Evolutionary conservation across 1,284 basidiomycete species (phyloP), one percentile per base, ranked within the genome.

Genomic region (Anthracocystis walkeri): DNA sequence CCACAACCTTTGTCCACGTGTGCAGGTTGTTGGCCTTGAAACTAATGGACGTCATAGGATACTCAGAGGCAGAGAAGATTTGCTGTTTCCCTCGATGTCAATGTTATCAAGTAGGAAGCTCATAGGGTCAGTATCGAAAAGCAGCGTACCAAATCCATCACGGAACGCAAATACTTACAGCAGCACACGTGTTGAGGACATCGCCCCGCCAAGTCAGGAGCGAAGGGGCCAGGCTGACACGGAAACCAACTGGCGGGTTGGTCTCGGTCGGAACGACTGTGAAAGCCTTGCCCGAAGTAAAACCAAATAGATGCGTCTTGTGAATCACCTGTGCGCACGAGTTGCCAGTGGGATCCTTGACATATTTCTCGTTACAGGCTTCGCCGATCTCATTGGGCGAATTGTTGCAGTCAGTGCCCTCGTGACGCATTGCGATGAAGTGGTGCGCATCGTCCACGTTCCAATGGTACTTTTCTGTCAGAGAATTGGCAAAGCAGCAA

Each of bases 301-400:
- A 40, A 27, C 31, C 48, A 12, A 51, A 4, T 1, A 1, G 38
- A 23, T 63, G 48, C 1, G 61, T 25, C 11, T 20, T 45, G 49
- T 52, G 49, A 16, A 27, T 20, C 3, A 64, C 62, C 12, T 64
- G 55, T 23, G 62, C 62, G 25, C 62, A 64, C 4, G 54, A 31
- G 49, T 48, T 62, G 18, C 59, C 59, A 1, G n/a, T 20, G 20
- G 21, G 2, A 1, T 55, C 38, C 0, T 42, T 27, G 16, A 55
- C 51, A 20, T 62, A 48, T 0, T 41, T n/a, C 18, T 21, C 33
- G 52, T 62, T 62, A 46, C 59, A 62, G 3, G 35, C 31, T n/a
- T 49, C 11, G 52, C 31, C 21, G 4, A 38, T 23, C 2, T 16
- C n/a, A 2, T 1, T 16, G 12, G 42, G 20, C 3, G 3, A 14